phyloP scores from a whole-genome alignment of 2,329 filamentous ascomycete species.

The Ascosphaera acerosa region DNA sequence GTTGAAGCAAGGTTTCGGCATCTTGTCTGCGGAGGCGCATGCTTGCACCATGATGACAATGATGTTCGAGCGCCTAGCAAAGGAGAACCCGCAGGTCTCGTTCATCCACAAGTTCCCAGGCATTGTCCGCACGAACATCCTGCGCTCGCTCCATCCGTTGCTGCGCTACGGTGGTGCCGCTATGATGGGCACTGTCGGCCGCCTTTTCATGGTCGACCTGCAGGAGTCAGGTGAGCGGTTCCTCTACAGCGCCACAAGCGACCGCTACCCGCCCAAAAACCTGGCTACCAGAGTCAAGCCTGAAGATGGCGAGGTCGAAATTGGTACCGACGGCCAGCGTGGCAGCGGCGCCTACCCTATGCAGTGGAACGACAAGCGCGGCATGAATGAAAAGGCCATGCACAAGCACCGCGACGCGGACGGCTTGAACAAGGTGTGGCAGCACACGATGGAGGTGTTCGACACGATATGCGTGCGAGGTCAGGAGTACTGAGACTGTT shows the following conservation, averaged over 20 bases:
- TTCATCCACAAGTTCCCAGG: constrained; percentile 27
- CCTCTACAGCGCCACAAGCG: constrained; percentile 6
- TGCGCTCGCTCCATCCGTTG: constrained; percentile 14
- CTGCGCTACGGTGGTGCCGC: constrained; percentile 11
- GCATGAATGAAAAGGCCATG: constrained; percentile 4
- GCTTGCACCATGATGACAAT: constrained; percentile 26
- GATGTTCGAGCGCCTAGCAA: constrained; percentile 23
- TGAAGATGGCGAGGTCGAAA: constrained; percentile 3
- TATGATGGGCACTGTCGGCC: constrained; percentile 2
- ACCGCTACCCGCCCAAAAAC: constrained; percentile 4
- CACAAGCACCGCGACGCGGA: constrained; percentile 5
- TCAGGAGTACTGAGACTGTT: constrained; percentile 1
- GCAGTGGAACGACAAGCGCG: constrained; percentile 6
- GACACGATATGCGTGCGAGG: constrained; percentile 5
- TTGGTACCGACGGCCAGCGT: constrained; percentile 5
- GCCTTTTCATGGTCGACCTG: constrained; percentile 5
- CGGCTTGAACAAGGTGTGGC: constrained; percentile 6
- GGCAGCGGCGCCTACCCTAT: constrained; percentile 7
- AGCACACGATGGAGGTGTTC: constrained; percentile 7
- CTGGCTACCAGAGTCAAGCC: not conserved
- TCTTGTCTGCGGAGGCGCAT: constrained; percentile 12
- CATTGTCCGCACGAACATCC: constrained; percentile 23
- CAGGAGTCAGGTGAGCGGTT: constrained; percentile 8
- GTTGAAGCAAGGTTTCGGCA: constrained; percentile 8
- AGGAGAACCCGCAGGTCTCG: constrained; percentile 19